These are phyloP conservation scores for Colletotrichum navitas DNA, from an alignment of 2,329 filamentous ascomycete species.

Conservation along the genomic window DNA sequence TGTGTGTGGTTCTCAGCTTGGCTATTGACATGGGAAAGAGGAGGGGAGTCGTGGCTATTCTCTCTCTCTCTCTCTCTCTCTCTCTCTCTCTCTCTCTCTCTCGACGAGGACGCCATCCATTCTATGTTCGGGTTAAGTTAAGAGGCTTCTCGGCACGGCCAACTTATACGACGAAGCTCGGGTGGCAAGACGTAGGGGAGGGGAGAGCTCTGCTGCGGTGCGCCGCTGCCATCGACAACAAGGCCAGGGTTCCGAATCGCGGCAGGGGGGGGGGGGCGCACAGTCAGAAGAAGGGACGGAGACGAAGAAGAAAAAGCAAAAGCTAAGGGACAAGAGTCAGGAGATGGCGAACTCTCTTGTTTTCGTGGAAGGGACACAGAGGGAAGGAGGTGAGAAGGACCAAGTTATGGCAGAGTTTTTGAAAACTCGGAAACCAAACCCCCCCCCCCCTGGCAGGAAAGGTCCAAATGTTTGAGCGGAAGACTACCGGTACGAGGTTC, in stretches of 20 bases:
- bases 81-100: too few species aligned
- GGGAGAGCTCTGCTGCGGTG: too few species aligned
- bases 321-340: not conserved
- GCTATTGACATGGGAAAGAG: not conserved
- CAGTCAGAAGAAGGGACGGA: not conserved
- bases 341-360: not conserved
- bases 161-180: not conserved
- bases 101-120: not conserved
- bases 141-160: not conserved
- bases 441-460: not conserved
- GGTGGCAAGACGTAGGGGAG: too few species aligned
- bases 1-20: not conserved
- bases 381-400: not conserved
- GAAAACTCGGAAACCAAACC: not conserved
- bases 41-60: not conserved
- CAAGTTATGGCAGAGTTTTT: not conserved
- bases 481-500: too few species aligned
- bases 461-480: not conserved
- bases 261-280: not conserved
- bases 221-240: too few species aligned
- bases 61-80: too few species aligned
- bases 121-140: not conserved
- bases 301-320: not conserved
- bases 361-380: not conserved
- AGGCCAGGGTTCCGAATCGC: too few species aligned